Percentiles rank a stretch among this genome's conserved stretches.
Evolutionary conservation across 129 eudicot genomes (phyloP).

Genomic region (Lactuca sativa): DNA sequence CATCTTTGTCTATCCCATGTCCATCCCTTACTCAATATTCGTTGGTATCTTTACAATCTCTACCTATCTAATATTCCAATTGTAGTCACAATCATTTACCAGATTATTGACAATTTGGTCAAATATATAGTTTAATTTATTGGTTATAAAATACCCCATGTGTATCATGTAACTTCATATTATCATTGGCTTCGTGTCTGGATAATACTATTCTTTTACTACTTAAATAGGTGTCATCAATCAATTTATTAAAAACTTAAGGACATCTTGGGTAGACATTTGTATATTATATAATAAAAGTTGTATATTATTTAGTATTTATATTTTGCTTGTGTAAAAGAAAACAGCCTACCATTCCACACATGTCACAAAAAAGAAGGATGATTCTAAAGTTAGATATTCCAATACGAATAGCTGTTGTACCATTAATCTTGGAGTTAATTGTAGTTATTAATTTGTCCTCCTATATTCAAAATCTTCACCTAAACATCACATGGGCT

Average conservation of each 20-base stretch:
- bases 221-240: neutral
- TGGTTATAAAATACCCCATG: constrained; percentile 6
- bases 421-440: constrained; percentile 8
- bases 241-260: no score
- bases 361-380: constrained; percentile 24
- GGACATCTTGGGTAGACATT: neutral
- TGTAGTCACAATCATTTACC: constrained; percentile 16
- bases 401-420: neutral
- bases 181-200: neutral
- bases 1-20: constrained; percentile 10
- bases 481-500: constrained; percentile 33
- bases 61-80: neutral
- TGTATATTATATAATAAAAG: no score
- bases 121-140: neutral
- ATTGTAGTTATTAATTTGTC: neutral
- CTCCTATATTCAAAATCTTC: constrained; percentile 15
- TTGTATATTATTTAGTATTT: neutral
- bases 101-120: constrained; percentile 14
- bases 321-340: constrained; percentile 30
- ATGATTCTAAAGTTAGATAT: neutral
- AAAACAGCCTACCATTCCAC: constrained; percentile 2
- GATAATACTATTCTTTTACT: neutral
- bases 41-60: neutral
- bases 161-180: constrained; percentile 8
- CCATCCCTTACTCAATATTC: constrained; percentile 13